These are phyloP conservation scores for Purpureocillium lavendulum DNA, from an alignment of 2,329 filamentous ascomycete genomes.

Conservation along the genomic window DNA sequence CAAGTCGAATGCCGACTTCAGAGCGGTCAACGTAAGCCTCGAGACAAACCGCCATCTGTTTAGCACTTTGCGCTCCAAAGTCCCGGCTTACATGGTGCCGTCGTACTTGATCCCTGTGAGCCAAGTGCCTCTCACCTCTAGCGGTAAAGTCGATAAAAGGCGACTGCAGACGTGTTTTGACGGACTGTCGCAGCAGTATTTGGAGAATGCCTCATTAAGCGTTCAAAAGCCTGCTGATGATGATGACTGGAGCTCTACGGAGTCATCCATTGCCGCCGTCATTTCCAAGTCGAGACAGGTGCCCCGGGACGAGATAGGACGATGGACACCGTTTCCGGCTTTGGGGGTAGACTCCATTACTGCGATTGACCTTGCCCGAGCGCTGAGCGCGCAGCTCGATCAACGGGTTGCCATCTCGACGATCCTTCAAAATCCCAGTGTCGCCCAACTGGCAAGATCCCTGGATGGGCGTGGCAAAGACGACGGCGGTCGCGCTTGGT, in stretches of 20 bases:
- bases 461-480: slow-evolving; percentile 1
- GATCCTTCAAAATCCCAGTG: slow-evolving; percentile 59
- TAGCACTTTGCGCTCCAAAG: slow-evolving; percentile 38
- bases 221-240: slow-evolving; percentile 19
- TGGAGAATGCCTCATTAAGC: slow-evolving; percentile 26
- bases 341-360: slow-evolving; percentile 78
- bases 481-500: too few species aligned
- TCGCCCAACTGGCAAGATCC: slow-evolving; percentile 48
- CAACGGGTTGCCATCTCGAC: slow-evolving; percentile 54
- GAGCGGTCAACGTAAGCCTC: slow-evolving; percentile 25
- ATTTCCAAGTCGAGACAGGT: slow-evolving; percentile 44
- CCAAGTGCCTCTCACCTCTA: slow-evolving; percentile 59
- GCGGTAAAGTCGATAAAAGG: slow-evolving; percentile 64
- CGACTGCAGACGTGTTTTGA: slow-evolving; percentile 41
- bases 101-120: slow-evolving; percentile 63
- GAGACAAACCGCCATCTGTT: slow-evolving; percentile 39
- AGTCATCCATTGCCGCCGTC: slow-evolving; percentile 45
- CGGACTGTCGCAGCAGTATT: slow-evolving; percentile 31
- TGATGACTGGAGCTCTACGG: slow-evolving; percentile 43
- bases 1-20: slow-evolving; percentile 17
- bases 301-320: slow-evolving; percentile 37
- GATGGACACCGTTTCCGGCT: slow-evolving; percentile 66
- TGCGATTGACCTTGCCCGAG: slow-evolving; percentile 60
- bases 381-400: slow-evolving; percentile 37
- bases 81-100: slow-evolving; percentile 76